Percentiles rank a stretch among this genome's conserved stretches.
Evolutionary conservation across 1,284 basidiomycete genomes (phyloP).

Genomic region (Ganoderma sp.): DNA sequence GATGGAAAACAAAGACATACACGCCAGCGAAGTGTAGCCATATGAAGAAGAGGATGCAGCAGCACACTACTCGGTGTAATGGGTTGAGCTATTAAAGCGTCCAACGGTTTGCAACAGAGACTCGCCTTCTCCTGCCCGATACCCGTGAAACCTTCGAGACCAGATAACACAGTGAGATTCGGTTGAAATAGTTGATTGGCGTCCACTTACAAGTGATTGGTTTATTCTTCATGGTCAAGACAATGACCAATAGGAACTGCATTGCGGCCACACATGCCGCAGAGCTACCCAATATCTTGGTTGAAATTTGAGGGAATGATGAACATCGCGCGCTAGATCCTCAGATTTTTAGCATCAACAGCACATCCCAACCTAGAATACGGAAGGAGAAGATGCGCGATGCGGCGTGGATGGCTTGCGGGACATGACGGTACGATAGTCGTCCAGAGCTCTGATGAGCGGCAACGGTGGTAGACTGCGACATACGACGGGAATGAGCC

Average conservation of each 20-base stretch:
- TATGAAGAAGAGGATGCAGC: constrained; percentile 35
- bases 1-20: constrained; percentile 21
- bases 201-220: constrained; percentile 43
- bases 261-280: constrained; percentile 44
- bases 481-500: constrained; percentile 22
- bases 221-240: constrained; percentile 49
- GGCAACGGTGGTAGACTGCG: not conserved
- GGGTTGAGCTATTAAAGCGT: constrained; percentile 33
- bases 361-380: constrained; percentile 11
- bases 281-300: constrained; percentile 36
- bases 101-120: not conserved
- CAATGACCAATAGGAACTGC: constrained; percentile 49
- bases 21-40: constrained; percentile 39
- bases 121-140: constrained; percentile 47
- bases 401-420: constrained; percentile 35
- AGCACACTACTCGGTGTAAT: constrained; percentile 38
- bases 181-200: not conserved
- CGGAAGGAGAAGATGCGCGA: constrained; percentile 38
- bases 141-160: constrained; percentile 45
- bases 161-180: not conserved
- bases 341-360: not conserved
- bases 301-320: constrained; percentile 20
- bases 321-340: not conserved
- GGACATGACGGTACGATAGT: constrained; percentile 30
- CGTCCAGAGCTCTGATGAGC: not conserved